Evolutionary conservation across 805 yeast genomes (phyloP), one percentile per base, ranked within the genome.

Genomic region (Pichia gijzeniarum): DNA sequence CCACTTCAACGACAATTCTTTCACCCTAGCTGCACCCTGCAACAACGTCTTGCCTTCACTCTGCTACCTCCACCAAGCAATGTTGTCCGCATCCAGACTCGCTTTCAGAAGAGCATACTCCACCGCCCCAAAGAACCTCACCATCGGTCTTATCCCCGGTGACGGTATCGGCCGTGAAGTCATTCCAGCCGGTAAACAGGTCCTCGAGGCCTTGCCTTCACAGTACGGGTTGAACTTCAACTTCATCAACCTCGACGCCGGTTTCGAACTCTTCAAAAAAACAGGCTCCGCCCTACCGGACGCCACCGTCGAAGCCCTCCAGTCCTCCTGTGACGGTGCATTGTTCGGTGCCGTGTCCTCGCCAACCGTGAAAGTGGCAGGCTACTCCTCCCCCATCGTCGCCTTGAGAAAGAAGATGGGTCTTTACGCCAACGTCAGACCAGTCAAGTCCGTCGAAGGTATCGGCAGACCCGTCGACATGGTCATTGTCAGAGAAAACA

Each of bases 111-210:
- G 63, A 52, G 54, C 62, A 18, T 62, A 62, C 44, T 51, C 67
- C 20, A 54, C 66, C 34, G 52, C 72, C 32, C 54, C 73, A 41
- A 77, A 76, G 54, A 70, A 73, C 22, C 62, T 79, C 39, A 77
- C 72, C 45, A 76, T 79, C 52, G 84, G 77, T 48, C 75, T 93
- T 61, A 90, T 93, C 56, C 96, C 99, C 43, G 99, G 99, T 63
- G 99, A 93, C 65, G 99, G 99, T 54, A 93, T 93, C 56, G 99
- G 99, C 45, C 80, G 85, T 60, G 99, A 93, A 69, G 99, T 93
- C 39, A 90, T 93, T 49, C 99, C 99, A 50, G 95, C 98, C 37
- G 99, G 99, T 57, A 78, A 79, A 56, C 85, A 86, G 52, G 78
- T 93, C 27, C 74, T 93, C 56, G 91, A 91, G 68, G 82, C 80